These are phyloP conservation scores for Metschnikowia kofuensis DNA, from an alignment of 805 yeast species.

Conservation along the genomic window DNA sequence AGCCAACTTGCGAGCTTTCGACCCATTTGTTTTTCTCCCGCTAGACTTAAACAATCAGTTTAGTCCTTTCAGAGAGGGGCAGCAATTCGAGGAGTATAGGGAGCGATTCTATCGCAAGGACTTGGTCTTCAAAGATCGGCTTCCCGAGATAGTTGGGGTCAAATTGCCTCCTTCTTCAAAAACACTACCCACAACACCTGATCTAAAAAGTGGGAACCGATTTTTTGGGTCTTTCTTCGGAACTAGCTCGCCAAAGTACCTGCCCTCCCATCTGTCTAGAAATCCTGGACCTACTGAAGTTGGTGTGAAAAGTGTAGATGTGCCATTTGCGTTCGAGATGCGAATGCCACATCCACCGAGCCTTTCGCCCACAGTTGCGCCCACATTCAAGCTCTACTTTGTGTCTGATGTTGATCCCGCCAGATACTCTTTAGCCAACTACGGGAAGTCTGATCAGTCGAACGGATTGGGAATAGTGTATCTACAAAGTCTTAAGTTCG, in stretches of 20 bases:
- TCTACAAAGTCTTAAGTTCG: conserved; percentile 39
- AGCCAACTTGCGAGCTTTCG: conserved; percentile 43
- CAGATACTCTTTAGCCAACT: conserved; percentile 27
- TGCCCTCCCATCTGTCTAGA: not conserved
- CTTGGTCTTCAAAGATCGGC: conserved; percentile 29
- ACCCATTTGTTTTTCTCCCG: conserved; percentile 56
- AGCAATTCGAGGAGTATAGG: conserved; percentile 29
- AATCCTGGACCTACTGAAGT: conserved; percentile 1
- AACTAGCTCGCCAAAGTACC: not conserved
- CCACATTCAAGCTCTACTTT: conserved; percentile 33
- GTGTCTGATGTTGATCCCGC: conserved; percentile 29
- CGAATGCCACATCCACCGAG: conserved; percentile 48
- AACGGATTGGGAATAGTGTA: conserved; percentile 48
- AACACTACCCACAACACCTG: conserved; percentile 9
- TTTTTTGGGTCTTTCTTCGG: conserved; percentile 12
- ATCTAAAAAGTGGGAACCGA: conserved; percentile 5
- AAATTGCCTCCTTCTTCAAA: conserved; percentile 3
- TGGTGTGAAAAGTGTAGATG: conserved; percentile 19
- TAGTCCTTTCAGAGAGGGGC: conserved; percentile 14
- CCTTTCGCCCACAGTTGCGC: conserved; percentile 42
- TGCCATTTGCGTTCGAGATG: conserved; percentile 45
- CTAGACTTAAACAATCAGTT: conserved; percentile 33
- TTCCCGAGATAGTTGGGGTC: conserved; percentile 17
- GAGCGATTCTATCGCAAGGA: conserved; percentile 48
- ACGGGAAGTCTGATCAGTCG: conserved; percentile 36